Base-by-base conservation (phyloP, 148 eudicot genomes). In the Amaranthus hypochondriacus region DNA sequence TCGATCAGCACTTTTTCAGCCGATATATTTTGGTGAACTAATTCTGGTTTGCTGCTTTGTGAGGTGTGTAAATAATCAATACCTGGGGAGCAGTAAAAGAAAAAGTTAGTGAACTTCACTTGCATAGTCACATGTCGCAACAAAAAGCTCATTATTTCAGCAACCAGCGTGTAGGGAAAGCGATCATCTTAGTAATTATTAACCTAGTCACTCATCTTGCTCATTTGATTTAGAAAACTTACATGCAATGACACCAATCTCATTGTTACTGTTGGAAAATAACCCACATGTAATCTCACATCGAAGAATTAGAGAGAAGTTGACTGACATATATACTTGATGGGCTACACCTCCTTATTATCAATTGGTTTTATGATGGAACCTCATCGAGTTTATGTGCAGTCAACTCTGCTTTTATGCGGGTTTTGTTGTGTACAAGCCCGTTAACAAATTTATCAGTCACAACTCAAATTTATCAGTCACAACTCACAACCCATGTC, bases 1-100 rank as follows among this genome's bases (percentile, higher is more conserved):
- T 92, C 97, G 42, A 95, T 80, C 5, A 95, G 86, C 69, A 95
- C 90, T 72, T 92, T 95, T 59, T 92, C 94, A 4, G 97, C 99
- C 63, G 99, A 95, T 75, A 95, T 81, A 56, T 90, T 90, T 73
- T 86, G 92, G 87, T 92, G 97, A 66, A 95, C 89, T 56, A 94
- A 69, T 11, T 84, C 84, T n/a, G 89, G 87, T 76, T 89, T 94
- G 74, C 68, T 84, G 68, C 80, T 84, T 70, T 92, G 86, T 48
- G 74, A 80, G 56, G 73, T 81, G 73, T 95, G 99, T 51, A 95
- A 58, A 68, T 95, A 95, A 14, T 80, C 86, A 28, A 95, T 81
- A 56, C 99, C 98, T 95, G 81, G 62, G 53, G 60, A 75, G 7
- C 3, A 67, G 28, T 48, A 48, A 72, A 56, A 39, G 47, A 59